Conservation (phyloP, 2,329 filamentous ascomycete genomes). For the Verticillium klebahnii region DNA sequence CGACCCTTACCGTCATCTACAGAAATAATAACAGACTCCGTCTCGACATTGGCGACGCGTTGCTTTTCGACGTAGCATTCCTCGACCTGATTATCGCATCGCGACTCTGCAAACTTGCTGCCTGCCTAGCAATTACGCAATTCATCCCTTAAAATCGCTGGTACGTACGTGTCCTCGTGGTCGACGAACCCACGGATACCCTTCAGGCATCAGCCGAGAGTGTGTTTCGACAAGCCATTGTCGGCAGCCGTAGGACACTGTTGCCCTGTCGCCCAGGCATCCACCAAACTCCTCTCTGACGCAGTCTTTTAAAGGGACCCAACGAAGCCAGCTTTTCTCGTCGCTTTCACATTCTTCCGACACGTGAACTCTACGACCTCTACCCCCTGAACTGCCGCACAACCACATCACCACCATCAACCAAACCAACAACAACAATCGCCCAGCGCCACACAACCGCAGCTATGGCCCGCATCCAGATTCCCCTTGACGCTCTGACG, state of each 20-base stretch:
- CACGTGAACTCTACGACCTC: neutral
- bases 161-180: neutral
- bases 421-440: neutral
- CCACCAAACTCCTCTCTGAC: neutral
- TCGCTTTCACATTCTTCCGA: neutral
- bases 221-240: neutral
- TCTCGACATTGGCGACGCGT: neutral
- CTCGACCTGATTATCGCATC: neutral
- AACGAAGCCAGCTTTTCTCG: neutral
- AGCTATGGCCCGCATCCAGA: constrained; percentile 82
- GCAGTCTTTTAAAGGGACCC: neutral
- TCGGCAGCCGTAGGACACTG: neutral
- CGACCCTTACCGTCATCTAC: neutral
- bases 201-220: neutral
- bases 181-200: neutral
- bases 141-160: neutral
- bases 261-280: neutral
- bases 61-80: neutral
- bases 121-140: neutral
- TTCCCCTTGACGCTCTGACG: constrained; percentile 86
- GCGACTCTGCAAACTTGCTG: neutral
- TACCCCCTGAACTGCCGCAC: neutral
- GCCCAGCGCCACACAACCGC: neutral
- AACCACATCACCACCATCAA: neutral
- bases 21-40: neutral